Evolutionary conservation across 495 filamentous ascomycete species (phyloP).

Genomic region (Penicillium dipodomyicola): DNA sequence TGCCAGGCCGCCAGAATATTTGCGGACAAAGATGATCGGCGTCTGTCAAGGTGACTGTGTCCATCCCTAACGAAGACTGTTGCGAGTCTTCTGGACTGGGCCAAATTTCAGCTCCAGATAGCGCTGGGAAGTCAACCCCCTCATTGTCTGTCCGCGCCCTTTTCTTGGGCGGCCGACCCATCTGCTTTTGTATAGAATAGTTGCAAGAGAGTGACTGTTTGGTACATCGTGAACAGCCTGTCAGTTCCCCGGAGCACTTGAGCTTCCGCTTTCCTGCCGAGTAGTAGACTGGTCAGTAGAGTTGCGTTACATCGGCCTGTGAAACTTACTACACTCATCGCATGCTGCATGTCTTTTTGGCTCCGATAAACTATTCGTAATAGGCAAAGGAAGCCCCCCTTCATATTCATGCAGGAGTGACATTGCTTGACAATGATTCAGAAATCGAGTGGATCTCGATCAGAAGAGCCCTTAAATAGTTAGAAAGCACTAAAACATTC

Average conservation of each 20-base stretch:
- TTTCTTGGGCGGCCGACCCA: conserved; percentile 50
- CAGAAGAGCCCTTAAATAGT: not conserved
- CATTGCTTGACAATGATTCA: conserved; percentile 1
- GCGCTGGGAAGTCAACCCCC: conserved; percentile 15
- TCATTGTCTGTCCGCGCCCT: conserved; percentile 36
- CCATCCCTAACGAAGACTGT: conserved; percentile 16
- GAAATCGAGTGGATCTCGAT: not conserved
- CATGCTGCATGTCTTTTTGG: conserved; percentile 44
- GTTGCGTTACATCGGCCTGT: not conserved
- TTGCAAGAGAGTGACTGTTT: conserved; percentile 43
- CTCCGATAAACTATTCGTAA: not conserved
- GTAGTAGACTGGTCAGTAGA: conserved; percentile 19
- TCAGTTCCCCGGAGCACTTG: conserved; percentile 48
- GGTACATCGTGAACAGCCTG: conserved; percentile 43
- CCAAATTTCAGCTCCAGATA: conserved; percentile 26
- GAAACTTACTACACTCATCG: conserved; percentile 42
- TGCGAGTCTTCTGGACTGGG: conserved; percentile 22
- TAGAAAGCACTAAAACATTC: conserved; percentile 10
- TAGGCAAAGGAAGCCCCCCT: not conserved
- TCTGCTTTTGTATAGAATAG: conserved; percentile 49
- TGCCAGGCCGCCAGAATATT: conserved; percentile 23
- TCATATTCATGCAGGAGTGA: conserved; percentile 5
- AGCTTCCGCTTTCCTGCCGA: conserved; percentile 45
- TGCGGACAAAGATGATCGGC: conserved; percentile 29
- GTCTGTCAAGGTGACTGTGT: conserved; percentile 14